Evolutionary conservation across 768 basidiomycete genomes (phyloP), one percentile per base, ranked within the genome.

Genomic region (Hortiboletus flavorubellus): DNA sequence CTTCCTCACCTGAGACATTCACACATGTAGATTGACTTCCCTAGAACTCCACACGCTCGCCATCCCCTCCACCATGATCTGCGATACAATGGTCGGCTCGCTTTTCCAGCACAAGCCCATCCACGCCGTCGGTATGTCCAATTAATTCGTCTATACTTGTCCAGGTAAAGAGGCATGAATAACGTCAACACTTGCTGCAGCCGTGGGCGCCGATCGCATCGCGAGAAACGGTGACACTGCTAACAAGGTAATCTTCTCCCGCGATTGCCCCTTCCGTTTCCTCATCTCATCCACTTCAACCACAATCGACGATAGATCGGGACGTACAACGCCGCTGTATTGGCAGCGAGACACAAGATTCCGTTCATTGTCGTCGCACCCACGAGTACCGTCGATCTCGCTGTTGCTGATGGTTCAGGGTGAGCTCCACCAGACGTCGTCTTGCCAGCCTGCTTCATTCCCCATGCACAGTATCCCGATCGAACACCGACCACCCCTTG

Each of bases 21-120:
- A 29, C 8, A 18, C 7, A 6, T 50, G 42, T 47, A 93, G 95
- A 58, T 78, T 98, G 46, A 98, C 96, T 5, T 88, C 93, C 3
- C 73, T 95, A 50, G 96, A 98, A 65, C 81, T 98, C 26, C 84
- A 91, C 60, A 87, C 87, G 4, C 81, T 98, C 43, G 75, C 83
- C 35, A 88, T 95, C 14, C 89, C 93, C 0, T 89, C 90, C 5
- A 85, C 87, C 5, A 96, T 98, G 93, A 87, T 98, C 46, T 96
- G 94, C 66, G 96, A 98, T 67, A 96, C 92, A 35, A 97, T 97
- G 90, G 91, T 98, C 16, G 96, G 96, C 9, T 95, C 93, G 1
- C 74, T 98, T 49, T 91, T 98, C 76, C 92, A 95, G 66, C 84
- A 93, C 67, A 80, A 90, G 66, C 71, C 79, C 21, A 91, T 95